phyloP scores from a whole-genome alignment of 2,329 filamentous ascomycete genomes.

The Aspergillus sp. region DNA sequence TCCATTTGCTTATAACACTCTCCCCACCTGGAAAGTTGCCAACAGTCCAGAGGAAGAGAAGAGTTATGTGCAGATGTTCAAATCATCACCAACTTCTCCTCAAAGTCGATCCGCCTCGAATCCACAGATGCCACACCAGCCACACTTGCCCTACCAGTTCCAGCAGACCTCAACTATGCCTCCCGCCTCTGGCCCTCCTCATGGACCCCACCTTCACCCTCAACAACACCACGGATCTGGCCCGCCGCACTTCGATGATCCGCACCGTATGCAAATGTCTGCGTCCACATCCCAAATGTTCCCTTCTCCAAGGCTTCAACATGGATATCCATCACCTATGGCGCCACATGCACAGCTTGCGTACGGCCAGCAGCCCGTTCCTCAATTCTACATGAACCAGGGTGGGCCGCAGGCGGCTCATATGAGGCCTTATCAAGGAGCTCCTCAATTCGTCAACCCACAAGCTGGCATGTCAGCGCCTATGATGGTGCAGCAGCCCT shows the following conservation, averaged over 20 bases:
- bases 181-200: slow-evolving; percentile 70
- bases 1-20: slow-evolving; percentile 78
- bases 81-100: slow-evolving; percentile 67
- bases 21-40: slow-evolving; percentile 77
- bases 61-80: slow-evolving; percentile 78
- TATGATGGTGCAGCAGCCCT: slow-evolving; percentile 80
- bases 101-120: slow-evolving; percentile 63
- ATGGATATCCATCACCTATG: slow-evolving; percentile 68
- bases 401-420: slow-evolving; percentile 69
- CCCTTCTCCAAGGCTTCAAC: slow-evolving; percentile 76
- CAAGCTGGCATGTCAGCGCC: slow-evolving; percentile 71
- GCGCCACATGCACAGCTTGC: slow-evolving; percentile 68
- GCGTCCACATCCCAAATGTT: slow-evolving; percentile 81
- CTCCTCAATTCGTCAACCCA: slow-evolving; percentile 69
- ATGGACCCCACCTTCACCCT: slow-evolving; percentile 73
- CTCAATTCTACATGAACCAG: slow-evolving; percentile 69
- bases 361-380: slow-evolving; percentile 72
- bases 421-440: slow-evolving; percentile 71
- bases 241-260: slow-evolving; percentile 72
- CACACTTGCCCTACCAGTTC: slow-evolving; percentile 80
- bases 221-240: slow-evolving; percentile 70
- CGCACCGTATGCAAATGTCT: slow-evolving; percentile 83
- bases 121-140: slow-evolving; percentile 75
- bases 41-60: slow-evolving; percentile 69
- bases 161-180: slow-evolving; percentile 71